Percentiles rank a stretch among this genome's conserved stretches.
These are phyloP conservation scores for Botrytis deweyae DNA, from an alignment of 2,329 filamentous ascomycete species.

Conservation along the genomic window DNA sequence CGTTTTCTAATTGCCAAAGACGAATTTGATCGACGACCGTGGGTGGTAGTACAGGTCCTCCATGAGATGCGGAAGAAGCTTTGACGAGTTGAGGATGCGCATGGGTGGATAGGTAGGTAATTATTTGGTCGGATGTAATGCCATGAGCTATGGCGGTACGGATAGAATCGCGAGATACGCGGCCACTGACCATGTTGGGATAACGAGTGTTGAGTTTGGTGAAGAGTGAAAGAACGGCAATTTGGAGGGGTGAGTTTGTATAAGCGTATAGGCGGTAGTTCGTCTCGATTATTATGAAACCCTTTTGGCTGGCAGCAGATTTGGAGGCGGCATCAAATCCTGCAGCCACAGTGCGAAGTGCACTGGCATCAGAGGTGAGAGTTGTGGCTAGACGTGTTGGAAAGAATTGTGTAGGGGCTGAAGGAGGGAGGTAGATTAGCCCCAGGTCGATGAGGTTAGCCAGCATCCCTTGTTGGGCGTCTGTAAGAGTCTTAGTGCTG, in stretches of 20 bases:
- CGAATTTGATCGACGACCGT: slow-evolving; percentile 97
- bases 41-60: slow-evolving; percentile 73
- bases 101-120: slow-evolving; percentile 86
- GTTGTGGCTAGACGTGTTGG: slow-evolving; percentile 93
- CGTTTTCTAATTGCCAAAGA: slow-evolving; percentile 95
- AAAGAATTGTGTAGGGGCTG: slow-evolving; percentile 66
- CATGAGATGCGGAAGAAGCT: slow-evolving; percentile 42
- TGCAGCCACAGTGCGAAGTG: slow-evolving; percentile 67
- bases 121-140: slow-evolving; percentile 94
- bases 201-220: slow-evolving; percentile 85
- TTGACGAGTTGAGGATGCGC: slow-evolving; percentile 89
- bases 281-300: slow-evolving; percentile 94
- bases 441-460: slow-evolving; percentile 88
- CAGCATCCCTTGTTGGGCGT: slow-evolving; percentile 84
- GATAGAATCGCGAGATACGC: slow-evolving; percentile 84
- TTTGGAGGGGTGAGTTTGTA: slow-evolving; percentile 89
- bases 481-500: slow-evolving; percentile 78
- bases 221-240: slow-evolving; percentile 90
- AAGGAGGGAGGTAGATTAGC: slow-evolving; percentile 73
- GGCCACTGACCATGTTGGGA: slow-evolving; percentile 89
- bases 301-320: slow-evolving; percentile 52
- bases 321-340: slow-evolving; percentile 66
- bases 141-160: slow-evolving; percentile 83
- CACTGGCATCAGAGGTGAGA: slow-evolving; percentile 71
- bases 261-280: slow-evolving; percentile 98